Evolutionary conservation across 768 basidiomycete species (phyloP).

Genomic region (Gymnopilus dilepis): DNA sequence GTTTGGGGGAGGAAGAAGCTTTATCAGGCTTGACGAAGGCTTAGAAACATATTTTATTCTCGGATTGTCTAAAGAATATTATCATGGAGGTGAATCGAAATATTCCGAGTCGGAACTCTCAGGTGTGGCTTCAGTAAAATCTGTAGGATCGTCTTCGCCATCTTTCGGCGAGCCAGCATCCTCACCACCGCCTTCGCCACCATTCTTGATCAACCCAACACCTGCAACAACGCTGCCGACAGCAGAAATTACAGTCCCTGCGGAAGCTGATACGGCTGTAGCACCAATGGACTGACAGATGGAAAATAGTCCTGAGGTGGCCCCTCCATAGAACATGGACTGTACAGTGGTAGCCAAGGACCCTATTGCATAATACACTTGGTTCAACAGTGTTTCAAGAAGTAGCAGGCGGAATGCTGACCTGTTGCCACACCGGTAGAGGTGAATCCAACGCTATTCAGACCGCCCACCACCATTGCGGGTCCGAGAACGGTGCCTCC

Average conservation of each 20-base stretch:
- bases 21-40: no score
- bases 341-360: constrained; percentile 21
- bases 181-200: background rate
- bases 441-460: constrained; percentile 23
- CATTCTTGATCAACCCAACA: background rate
- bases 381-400: background rate
- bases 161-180: no score
- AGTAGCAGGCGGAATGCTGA: background rate
- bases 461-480: constrained; percentile 10
- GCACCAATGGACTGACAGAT: constrained; percentile 28
- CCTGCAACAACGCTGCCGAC: constrained; percentile 14
- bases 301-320: constrained; percentile 28
- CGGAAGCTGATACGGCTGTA: constrained; percentile 14
- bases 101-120: no score
- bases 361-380: background rate
- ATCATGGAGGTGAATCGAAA: no score
- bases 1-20: no score
- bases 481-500: constrained; percentile 21
- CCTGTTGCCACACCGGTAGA: constrained; percentile 22
- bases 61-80: no score
- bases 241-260: constrained; percentile 12
- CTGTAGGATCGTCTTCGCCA: no score
- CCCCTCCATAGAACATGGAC: constrained; percentile 21
- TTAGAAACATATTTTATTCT: no score
- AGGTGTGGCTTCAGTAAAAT: no score